Base-by-base conservation (phyloP, 192 early-diverging fungal species). In the Coemansia sp. region DNA sequence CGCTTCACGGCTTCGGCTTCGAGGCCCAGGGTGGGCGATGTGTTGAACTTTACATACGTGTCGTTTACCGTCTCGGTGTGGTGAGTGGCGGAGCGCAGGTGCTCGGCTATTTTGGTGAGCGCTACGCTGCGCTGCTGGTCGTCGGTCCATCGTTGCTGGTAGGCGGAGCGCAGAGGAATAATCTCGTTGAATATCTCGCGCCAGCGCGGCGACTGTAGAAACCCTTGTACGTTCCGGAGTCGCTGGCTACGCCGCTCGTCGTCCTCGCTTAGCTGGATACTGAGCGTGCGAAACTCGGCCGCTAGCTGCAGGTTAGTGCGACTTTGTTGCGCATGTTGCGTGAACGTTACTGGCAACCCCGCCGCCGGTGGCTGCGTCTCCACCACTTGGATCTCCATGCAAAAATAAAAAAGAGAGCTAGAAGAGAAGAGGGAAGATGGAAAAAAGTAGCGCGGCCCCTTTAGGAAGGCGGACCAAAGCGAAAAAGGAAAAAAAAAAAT, bases 201-300 rank as follows among this genome's bases (percentile, higher is more conserved):
- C 74, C 69, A 79, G 18, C 67, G 37, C 26, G 72, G 68, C 21
- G 56, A 60, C 21, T 38, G 34, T 16, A 67, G 50, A 31, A 71
- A 43, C 2, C 48, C 18, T 14, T 58, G 65, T 11, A 28, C 46
- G 11, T 53, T 26, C 36, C 21, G 39, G 7, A 9, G 56, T 24
- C 73, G 33, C 59, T 61, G 48, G 3, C 16, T 26, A 34, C 34
- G 46, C 26, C 58, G 57, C 34, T 64, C n/a, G 9, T 60, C 66
- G 34, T 16, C 46, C 20, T 75, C 71, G 26, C 69, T 58, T 11
- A 83, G 53, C 55, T 83, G 81, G 59, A 79, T 63, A 46, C 72
- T 75, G 9, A 83, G 69, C 38, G 81, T 79, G 51, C 77, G 81
- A 73, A 75, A 83, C 63, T 83, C 80, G 23, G 69, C 63, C 3